Conservation (phyloP, 1,284 basidiomycete species). For the Moniliophthora roreri region DNA sequence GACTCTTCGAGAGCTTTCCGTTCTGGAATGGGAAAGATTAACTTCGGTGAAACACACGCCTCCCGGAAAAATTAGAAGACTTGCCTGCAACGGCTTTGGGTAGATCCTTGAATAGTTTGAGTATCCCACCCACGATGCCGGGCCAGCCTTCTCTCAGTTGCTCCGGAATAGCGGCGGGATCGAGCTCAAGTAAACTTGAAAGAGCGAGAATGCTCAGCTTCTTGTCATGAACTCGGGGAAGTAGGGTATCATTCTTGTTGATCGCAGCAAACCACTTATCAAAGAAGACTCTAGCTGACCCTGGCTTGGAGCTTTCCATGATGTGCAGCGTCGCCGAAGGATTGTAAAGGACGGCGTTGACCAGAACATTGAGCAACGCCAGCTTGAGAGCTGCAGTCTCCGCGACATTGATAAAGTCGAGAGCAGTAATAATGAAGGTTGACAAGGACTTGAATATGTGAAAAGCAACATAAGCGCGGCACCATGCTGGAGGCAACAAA, state of each 20-base stretch:
- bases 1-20: slow-evolving; percentile 67
- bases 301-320: slow-evolving; percentile 65
- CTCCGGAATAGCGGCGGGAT: slow-evolving; percentile 55
- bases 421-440: slow-evolving; percentile 60
- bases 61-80: slow-evolving; percentile 19
- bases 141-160: slow-evolving; percentile 70
- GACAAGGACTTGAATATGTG: slow-evolving; percentile 33
- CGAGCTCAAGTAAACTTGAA: slow-evolving; percentile 72
- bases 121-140: slow-evolving; percentile 64
- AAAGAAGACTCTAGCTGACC: slow-evolving; percentile 70
- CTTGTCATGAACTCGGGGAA: slow-evolving; percentile 91
- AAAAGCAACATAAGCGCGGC: not conserved
- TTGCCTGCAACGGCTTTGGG: slow-evolving; percentile 71
- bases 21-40: slow-evolving; percentile 35
- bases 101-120: slow-evolving; percentile 74
- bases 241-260: slow-evolving; percentile 45
- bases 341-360: slow-evolving; percentile 88
- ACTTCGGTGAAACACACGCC: slow-evolving; percentile 6
- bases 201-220: slow-evolving; percentile 79
- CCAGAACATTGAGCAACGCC: slow-evolving; percentile 79
- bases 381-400: slow-evolving; percentile 69
- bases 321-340: slow-evolving; percentile 72
- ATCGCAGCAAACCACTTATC: slow-evolving; percentile 79
- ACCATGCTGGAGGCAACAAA: slow-evolving; percentile 3
- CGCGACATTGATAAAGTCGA: slow-evolving; percentile 56